Evolutionary conservation across 176 grass and related monocot species (phyloP).

Genomic region (Aegilops longissima): DNA sequence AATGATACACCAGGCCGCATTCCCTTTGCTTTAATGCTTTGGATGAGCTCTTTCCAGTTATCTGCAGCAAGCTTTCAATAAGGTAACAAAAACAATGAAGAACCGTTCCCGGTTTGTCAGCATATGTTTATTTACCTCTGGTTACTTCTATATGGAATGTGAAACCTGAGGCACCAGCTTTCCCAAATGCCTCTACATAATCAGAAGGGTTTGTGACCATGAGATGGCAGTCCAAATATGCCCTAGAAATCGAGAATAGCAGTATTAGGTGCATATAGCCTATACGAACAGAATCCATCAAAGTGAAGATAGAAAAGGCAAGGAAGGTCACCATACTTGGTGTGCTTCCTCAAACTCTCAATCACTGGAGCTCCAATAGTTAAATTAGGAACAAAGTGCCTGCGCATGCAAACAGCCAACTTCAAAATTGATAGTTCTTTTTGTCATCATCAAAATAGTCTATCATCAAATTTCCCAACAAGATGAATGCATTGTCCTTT

Average conservation of each 20-base stretch:
- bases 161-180: constrained; percentile 95
- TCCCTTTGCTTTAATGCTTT: constrained; percentile 74
- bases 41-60: constrained; percentile 83
- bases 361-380: constrained; percentile 92
- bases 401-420: constrained; percentile 33
- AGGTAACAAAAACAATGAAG: constrained; percentile 17
- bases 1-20: constrained; percentile 95
- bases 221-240: constrained; percentile 99
- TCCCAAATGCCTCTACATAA: constrained; percentile 77
- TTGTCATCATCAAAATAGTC: neutral
- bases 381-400: constrained; percentile 95
- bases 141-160: constrained; percentile 97
- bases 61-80: constrained; percentile 44
- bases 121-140: constrained; percentile 50
- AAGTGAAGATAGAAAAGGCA: constrained; percentile 16
- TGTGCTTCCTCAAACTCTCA: constrained; percentile 87
- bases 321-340: constrained; percentile 56
- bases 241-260: constrained; percentile 47
- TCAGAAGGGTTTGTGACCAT: constrained; percentile 97
- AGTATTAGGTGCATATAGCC: neutral
- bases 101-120: neutral
- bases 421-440: constrained; percentile 2
- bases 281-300: neutral
- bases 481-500: neutral
- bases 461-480: neutral